Conservation (phyloP, 1,284 basidiomycete species). For the Heliocybe sulcata region DNA sequence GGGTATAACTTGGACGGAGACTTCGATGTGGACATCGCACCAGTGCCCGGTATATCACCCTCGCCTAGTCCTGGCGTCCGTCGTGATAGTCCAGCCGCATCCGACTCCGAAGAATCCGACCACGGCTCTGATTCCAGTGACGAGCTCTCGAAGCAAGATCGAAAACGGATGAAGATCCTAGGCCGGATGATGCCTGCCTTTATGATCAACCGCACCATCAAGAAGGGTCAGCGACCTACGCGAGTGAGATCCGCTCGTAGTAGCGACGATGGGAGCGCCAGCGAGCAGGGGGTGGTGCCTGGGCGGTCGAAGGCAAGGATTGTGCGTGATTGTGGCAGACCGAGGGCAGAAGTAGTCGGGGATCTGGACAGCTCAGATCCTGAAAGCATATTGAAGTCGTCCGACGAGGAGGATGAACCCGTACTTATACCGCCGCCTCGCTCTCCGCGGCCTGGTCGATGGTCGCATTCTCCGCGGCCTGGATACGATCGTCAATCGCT, state of each 20-base stretch:
- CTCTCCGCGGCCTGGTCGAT: slow-evolving; percentile 15
- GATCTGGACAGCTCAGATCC: slow-evolving; percentile 41
- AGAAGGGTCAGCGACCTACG: slow-evolving; percentile 6
- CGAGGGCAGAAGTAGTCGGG: slow-evolving; percentile 28
- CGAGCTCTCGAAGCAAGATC: background rate
- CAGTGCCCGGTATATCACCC: background rate
- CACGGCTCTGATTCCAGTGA: background rate
- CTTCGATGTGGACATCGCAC: background rate
- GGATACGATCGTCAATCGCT: background rate
- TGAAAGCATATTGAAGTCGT: background rate
- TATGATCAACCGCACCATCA: slow-evolving; percentile 29
- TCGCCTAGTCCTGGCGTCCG: background rate
- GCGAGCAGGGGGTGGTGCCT: slow-evolving; percentile 27
- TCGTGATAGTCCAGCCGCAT: background rate
- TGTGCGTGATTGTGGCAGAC: slow-evolving; percentile 17
- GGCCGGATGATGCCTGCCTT: slow-evolving; percentile 35
- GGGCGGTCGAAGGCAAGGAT: slow-evolving; percentile 36
- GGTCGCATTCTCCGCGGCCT: background rate
- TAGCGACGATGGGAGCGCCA: slow-evolving; percentile 24
- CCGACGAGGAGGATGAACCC: background rate
- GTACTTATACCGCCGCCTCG: slow-evolving; percentile 2
- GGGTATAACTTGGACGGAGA: too few species aligned
- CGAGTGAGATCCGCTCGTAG: slow-evolving; percentile 4
- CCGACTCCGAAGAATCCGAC: background rate
- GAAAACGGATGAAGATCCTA: slow-evolving; percentile 21